Base-by-base conservation (phyloP, 2,329 filamentous ascomycete species). In the Paecilomyces variotii region DNA sequence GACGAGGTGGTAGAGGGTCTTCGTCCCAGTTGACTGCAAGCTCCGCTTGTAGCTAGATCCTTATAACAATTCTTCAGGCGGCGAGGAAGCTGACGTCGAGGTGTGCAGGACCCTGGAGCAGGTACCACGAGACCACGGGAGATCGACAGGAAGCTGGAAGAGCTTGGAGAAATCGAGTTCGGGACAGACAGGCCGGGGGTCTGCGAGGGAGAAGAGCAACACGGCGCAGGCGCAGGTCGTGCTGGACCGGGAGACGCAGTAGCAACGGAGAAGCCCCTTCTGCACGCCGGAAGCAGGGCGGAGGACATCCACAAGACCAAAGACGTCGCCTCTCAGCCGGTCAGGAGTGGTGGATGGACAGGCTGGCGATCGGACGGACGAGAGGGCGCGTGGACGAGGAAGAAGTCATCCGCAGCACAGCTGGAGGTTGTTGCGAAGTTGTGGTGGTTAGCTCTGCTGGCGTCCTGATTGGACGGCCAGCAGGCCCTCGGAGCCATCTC, bases 281-380 rank as follows among this genome's bases (percentile, higher is more conserved):
- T 68, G 65, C 62, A 68, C 55, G 59, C 57, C 62, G 56, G 60
- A 53, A 67, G 62, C 67, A 67, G 68, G 64, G 59, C 65, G 59
- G 62, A 65, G 70, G 69, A 73, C 72, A 74, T 74, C 67, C 71
- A 72, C 69, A 60, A 63, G 59, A 59, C 57, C 60, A 35, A 51
- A n/a, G 7, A 14, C 32, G 54, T 56, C 26, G 24, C 19, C 30
- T 28, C 30, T 34, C 49, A 27, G 52, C 52, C 26, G 25, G 56
- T n/a, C 28, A 9, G 26, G 32, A 28, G 30, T 54, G 28, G 25
- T 54, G 28, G n/a, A 54, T 3, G 53, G 14, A 5, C 19, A 52
- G 14, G 7, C 39, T 45, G 6, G 39, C n/a, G 35, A n/a, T 19
- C 4, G 39, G 39, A 45, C 6, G n/a, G 55, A 52, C 56, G 30